Evolutionary conservation across 176 grass and related monocot genomes (phyloP).

Genomic region (maize (Zea mays)): DNA sequence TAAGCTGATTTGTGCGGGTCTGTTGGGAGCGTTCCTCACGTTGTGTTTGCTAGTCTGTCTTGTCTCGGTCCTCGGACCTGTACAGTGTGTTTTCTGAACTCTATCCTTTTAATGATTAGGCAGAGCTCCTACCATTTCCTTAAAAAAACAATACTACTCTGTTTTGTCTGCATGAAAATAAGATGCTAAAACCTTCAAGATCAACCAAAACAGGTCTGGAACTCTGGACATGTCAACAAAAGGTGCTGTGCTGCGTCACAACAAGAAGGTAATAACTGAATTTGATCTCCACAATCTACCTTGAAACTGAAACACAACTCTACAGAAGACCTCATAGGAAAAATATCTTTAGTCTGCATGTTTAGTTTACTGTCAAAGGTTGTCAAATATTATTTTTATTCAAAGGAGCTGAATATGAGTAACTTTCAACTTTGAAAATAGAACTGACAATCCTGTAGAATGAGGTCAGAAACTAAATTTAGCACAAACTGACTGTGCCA

Average conservation of each 20-base stretch:
- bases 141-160: no score
- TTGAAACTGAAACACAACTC: not conserved
- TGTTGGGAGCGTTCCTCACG: no score
- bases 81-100: no score
- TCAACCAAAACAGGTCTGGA: conserved; percentile 17
- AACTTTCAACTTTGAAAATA: conserved; percentile 8
- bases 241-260: not conserved
- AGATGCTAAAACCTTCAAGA: not conserved
- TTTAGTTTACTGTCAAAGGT: not conserved
- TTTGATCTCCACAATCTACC: not conserved
- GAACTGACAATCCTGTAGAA: conserved; percentile 1
- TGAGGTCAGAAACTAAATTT: conserved; percentile 9
- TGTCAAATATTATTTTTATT: conserved; percentile 27
- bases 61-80: no score
- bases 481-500: not conserved
- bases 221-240: not conserved
- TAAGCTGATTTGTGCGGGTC: no score
- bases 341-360: conserved; percentile 8
- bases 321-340: not conserved
- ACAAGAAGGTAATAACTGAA: conserved; percentile 10
- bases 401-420: not conserved
- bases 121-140: no score
- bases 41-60: no score
- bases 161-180: not conserved
- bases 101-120: no score